A percentile compares a stretch with the other conserved stretches of the same genome.
Conservation (phyloP, 768 basidiomycete genomes). For the Mycena polygramma region DNA sequence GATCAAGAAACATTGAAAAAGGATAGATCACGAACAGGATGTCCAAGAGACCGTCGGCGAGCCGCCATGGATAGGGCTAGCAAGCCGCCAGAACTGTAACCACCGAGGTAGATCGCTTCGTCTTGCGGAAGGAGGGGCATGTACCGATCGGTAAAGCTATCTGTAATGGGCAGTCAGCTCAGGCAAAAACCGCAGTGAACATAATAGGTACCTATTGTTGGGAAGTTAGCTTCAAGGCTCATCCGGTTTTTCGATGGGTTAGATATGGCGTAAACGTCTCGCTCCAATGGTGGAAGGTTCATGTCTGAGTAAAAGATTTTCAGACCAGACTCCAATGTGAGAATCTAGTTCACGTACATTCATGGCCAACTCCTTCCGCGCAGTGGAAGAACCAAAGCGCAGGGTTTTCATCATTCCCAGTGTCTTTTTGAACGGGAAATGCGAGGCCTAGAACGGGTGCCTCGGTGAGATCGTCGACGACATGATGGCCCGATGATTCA, state of each 20-base stretch:
- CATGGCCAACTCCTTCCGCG: constrained; percentile 9
- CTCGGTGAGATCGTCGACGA: constrained; percentile 5
- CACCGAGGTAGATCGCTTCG: constrained; percentile 16
- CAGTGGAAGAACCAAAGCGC: constrained; percentile 10
- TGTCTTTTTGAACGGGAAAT: constrained; percentile 6
- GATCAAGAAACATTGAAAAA: not conserved
- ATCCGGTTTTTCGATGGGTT: constrained; percentile 21
- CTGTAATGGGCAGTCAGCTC: not conserved
- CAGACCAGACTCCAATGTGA: too few species aligned
- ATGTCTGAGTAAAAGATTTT: not conserved
- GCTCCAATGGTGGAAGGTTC: constrained; percentile 14
- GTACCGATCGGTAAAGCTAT: not conserved
- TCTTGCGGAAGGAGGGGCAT: constrained; percentile 5
- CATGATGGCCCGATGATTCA: constrained; percentile 4
- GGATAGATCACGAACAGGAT: constrained; percentile 14
- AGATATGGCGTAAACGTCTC: constrained; percentile 22
- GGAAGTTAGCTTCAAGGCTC: constrained; percentile 19
- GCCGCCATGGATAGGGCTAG: constrained; percentile 8
- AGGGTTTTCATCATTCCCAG: not conserved
- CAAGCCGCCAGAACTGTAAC: constrained; percentile 10
- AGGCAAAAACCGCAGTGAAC: not conserved
- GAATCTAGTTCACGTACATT: not conserved
- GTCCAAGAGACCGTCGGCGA: constrained; percentile 16
- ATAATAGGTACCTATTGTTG: not conserved
- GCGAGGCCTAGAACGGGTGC: constrained; percentile 5